These are phyloP conservation scores for Monotropa hypopitys DNA, from an alignment of 179 eudicot species.

Conservation along the genomic window DNA sequence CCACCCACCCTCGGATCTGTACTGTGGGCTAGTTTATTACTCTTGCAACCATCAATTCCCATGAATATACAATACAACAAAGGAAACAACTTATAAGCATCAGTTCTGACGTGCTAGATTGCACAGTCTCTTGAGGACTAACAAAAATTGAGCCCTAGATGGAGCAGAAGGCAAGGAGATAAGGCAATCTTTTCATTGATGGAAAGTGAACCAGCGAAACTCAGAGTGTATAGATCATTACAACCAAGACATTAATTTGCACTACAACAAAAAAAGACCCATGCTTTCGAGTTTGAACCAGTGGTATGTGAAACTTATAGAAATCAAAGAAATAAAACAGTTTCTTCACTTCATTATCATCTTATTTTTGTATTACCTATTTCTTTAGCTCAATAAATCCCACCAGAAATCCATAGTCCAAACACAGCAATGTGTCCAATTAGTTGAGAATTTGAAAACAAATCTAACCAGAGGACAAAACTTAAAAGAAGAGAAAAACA, in stretches of 20 bases:
- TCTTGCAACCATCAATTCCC: not conserved
- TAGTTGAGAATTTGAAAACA: not conserved
- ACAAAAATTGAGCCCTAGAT: not conserved
- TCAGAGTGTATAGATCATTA: not conserved
- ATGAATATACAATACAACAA: not conserved
- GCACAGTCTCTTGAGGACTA: not conserved
- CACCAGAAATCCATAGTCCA: not conserved
- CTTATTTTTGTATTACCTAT: not conserved
- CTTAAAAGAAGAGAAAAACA: not conserved
- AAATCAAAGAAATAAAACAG: not conserved
- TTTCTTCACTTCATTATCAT: not conserved
- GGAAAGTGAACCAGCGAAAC: not conserved
- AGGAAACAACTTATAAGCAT: not conserved
- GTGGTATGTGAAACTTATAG: not conserved
- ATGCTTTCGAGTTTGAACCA: not conserved
- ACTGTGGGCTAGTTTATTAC: not conserved
- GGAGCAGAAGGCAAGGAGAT: too few species aligned
- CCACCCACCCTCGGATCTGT: not conserved
- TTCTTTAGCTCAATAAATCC: not conserved
- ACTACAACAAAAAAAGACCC: not conserved
- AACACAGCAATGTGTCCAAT: not conserved
- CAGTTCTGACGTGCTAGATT: not conserved
- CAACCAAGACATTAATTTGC: not conserved
- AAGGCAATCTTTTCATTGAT: not conserved
- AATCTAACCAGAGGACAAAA: not conserved